These are phyloP conservation scores for Saccharum hybrid DNA, from an alignment of 202 grass and related monocot species.

Conservation along the genomic window DNA sequence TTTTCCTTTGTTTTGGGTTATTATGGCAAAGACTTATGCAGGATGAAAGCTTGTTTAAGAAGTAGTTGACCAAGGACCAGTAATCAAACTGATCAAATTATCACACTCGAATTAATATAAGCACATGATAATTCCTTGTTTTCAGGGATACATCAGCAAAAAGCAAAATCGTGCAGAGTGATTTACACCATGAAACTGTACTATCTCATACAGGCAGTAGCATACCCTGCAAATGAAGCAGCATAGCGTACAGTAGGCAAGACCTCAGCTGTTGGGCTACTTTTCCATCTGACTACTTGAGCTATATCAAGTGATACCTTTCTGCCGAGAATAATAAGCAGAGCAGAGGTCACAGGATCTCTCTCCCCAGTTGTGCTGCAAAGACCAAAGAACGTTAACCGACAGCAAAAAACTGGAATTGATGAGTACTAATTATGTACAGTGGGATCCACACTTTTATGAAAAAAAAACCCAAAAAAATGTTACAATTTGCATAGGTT, in stretches of 20 bases:
- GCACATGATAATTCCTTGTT: neutral
- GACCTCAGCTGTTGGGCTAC: slow-evolving; percentile 66
- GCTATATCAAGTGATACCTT: slow-evolving; percentile 90
- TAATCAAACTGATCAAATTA: slow-evolving; percentile 23
- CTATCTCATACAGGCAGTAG: slow-evolving; percentile 32
- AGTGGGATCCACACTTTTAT: neutral
- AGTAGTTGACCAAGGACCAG: neutral
- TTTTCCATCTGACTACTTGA: slow-evolving; percentile 96
- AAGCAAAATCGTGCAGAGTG: neutral
- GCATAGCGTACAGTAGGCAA: slow-evolving; percentile 78
- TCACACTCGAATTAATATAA: slow-evolving; percentile 24
- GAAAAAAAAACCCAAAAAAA: neutral
- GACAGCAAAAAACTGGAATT: slow-evolving; percentile 10
- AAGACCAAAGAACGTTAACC: slow-evolving; percentile 36
- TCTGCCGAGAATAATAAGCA: slow-evolving; percentile 90
- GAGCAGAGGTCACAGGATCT: slow-evolving; percentile 87
- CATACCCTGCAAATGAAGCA: slow-evolving; percentile 95
- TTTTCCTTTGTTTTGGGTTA: neutral
- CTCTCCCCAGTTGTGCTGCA: slow-evolving; percentile 84
- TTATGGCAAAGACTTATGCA: slow-evolving; percentile 10
- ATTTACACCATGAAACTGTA: slow-evolving; percentile 12
- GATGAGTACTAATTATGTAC: slow-evolving; percentile 36
- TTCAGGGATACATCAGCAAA: neutral
- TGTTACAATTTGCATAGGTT: slow-evolving; percentile 3
- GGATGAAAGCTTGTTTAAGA: slow-evolving; percentile 30